phyloP scores from a whole-genome alignment of 768 basidiomycete species.

The Panaeolus papilionaceus region DNA sequence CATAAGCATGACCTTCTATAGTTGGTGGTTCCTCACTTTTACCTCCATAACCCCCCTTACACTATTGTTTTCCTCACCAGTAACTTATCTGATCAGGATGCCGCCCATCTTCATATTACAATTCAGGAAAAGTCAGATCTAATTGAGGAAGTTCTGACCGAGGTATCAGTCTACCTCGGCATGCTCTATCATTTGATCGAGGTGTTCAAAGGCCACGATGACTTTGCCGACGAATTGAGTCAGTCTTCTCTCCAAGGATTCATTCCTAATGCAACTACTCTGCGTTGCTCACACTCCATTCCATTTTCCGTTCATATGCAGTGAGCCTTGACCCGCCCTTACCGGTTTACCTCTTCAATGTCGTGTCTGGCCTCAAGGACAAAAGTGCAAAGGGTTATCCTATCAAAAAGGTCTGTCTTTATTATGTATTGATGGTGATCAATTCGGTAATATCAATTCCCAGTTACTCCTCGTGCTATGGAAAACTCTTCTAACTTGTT shows the following conservation, averaged over 20 bases:
- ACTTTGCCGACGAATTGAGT: slow-evolving; percentile 98
- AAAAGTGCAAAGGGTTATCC: slow-evolving; percentile 96
- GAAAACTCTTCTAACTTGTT: slow-evolving; percentile 92
- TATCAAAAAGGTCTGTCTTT: slow-evolving; percentile 82
- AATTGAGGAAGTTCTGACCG: slow-evolving; percentile 89
- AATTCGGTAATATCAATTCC: not conserved
- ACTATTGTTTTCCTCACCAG: slow-evolving; percentile 41
- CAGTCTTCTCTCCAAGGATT: slow-evolving; percentile 39
- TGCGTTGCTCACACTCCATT: slow-evolving; percentile 8
- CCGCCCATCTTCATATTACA: slow-evolving; percentile 72
- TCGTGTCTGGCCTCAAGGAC: slow-evolving; percentile 90
- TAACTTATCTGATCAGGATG: slow-evolving; percentile 77
- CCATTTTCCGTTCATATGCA: slow-evolving; percentile 34
- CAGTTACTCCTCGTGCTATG: slow-evolving; percentile 93
- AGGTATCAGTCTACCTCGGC: slow-evolving; percentile 91
- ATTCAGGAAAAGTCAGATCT: slow-evolving; percentile 75
- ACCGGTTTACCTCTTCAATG: slow-evolving; percentile 89
- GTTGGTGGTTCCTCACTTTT: slow-evolving; percentile 42
- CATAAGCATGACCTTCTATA: slow-evolving; percentile 86
- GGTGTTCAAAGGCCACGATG: slow-evolving; percentile 90
- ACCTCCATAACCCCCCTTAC: not conserved
- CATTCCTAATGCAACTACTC: not conserved
- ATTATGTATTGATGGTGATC: slow-evolving; percentile 9
- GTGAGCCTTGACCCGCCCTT: slow-evolving; percentile 96
- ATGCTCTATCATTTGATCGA: slow-evolving; percentile 97